Evolutionary conservation across 768 basidiomycete genomes (phyloP), one percentile per base, ranked within the genome.

Genomic region (Lactarius indigo): DNA sequence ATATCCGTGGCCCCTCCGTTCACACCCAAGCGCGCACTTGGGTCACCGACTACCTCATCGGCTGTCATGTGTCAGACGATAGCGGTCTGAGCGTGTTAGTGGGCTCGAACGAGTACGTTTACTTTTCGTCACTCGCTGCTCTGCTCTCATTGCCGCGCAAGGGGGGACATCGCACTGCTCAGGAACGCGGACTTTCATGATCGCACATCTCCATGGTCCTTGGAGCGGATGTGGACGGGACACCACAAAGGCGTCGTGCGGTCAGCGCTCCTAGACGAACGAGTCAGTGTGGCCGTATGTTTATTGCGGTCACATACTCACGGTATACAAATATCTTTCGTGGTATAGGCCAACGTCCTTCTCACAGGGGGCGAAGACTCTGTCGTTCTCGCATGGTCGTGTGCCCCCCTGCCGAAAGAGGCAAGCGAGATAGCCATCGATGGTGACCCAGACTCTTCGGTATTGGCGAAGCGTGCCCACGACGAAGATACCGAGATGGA

Each of bases 1-100:
- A 91, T 69, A 89, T 91, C 64, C 87, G 90, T 13, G 78, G 72
- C 6, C 88, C 87, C 2, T 86, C 87, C 1, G 74, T 88, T 12
- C 88, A 90, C 69, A 80, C 77, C 28, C 78, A 81, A 23, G 78
- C 79, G 31, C 76, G 81, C 52, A 85, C 85, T 61, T 92, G 90
- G 90, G 84, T 88, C n/a, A 90, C 90, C 1, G 89, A 92, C 72
- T 91, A 92, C 76, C 76, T 91, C 42, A 84, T 92, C 61, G 81
- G 81, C 13, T 86, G 84, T 52, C 80, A 83, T 58, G 68, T 68
- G 5, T 68, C 72, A 37, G 76, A 76, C 39, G 64, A 69, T 12
- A 76, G 78, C 50, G 79, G 77, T 23, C 75, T 89, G 10, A 80
- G 80, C 35, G 75, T 91, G 5, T 89, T 91, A 62, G 82, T 85